Base-by-base conservation (phyloP, 2,329 filamentous ascomycete genomes). In the Xylaria sp. region DNA sequence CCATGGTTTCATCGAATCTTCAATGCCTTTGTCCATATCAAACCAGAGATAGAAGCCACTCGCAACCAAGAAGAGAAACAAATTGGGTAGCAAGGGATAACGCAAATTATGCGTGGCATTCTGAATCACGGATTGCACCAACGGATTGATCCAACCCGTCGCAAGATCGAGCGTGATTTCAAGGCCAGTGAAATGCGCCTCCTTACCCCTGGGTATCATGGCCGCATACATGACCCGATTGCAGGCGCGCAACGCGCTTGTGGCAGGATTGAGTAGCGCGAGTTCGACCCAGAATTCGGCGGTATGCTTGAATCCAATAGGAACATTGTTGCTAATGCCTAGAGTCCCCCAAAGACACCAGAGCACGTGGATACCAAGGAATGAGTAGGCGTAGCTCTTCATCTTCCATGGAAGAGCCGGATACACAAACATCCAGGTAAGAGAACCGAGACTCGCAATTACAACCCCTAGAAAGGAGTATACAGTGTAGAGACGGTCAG, bases 251-350 rank as follows among this genome's bases (percentile, higher is more conserved):
- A 69, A 42, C 9, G 67, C 67, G 13, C 67, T 68, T 3, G 61
- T 68, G 9, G 67, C 57, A 2, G 55, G 61, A 42, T 65, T 69
- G 2, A 69, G 54, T n/a, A 68, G 42, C 17, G 61, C 64, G n/a
- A 65, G 54, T 29, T 65, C 55, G 29, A 63, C 61, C 67, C 67
- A 69, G 53, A 69, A 69, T 7, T 69, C 67, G 20, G 65, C 65
- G 2, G 53, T 49, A 3, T 65, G 39, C 49, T 69, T 69, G 33
- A 68, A 63, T 9, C 67, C 67, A 2, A 69, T 65, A 11, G 65
- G 56, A 3, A 65, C 42, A 36, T 61, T 68, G 15, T 45, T 20
- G 38, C 65, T 60, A 15, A 69, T 65, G 17, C 67, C 65, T 5
- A 69, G 20, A 5, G 60, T 65, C 10, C 67, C 67, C 65, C 67